phyloP scores from a whole-genome alignment of 192 early-diverging fungal genomes.

The Ambispora gerdemannii region DNA sequence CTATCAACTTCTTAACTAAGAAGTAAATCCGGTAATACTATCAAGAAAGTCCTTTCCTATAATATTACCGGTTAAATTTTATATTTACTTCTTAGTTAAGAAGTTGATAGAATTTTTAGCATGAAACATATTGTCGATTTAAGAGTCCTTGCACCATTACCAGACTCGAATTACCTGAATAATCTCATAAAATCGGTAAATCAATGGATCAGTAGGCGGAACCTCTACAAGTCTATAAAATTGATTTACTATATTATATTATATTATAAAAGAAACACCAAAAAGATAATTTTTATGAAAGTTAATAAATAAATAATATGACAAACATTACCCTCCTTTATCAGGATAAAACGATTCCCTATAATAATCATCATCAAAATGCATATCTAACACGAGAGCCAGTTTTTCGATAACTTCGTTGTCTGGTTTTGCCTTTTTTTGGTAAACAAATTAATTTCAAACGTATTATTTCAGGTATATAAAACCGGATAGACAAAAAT shows the following conservation, averaged over 20 bases:
- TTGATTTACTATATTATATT: background rate
- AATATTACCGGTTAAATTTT: too few relatives aligned
- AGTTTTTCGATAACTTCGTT: slow-evolving; percentile 35
- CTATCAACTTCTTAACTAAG: too few relatives aligned
- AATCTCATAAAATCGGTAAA: slow-evolving; percentile 47
- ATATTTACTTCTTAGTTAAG: too few relatives aligned
- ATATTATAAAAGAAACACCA: background rate
- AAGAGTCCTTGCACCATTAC: too few relatives aligned
- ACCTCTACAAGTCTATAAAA: slow-evolving; percentile 33
- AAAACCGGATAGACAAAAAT: too few relatives aligned
- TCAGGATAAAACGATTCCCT: slow-evolving; percentile 37
- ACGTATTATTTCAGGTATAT: too few relatives aligned
- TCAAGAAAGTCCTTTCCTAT: too few relatives aligned
- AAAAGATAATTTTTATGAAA: too few relatives aligned
- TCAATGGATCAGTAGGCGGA: slow-evolving; percentile 44
- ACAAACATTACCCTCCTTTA: slow-evolving; percentile 39
- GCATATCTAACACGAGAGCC: slow-evolving; percentile 35
- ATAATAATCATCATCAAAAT: slow-evolving; percentile 30
- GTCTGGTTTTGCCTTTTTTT: slow-evolving; percentile 45
- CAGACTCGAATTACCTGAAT: slow-evolving; percentile 31
- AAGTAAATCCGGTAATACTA: too few relatives aligned
- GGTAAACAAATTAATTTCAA: too few relatives aligned
- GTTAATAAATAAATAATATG: background rate
- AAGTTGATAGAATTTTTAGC: too few relatives aligned
- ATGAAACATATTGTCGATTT: too few relatives aligned